phyloP scores from a whole-genome alignment of 2,329 filamentous ascomycete species.

The Gaeumannomyces sp. region DNA sequence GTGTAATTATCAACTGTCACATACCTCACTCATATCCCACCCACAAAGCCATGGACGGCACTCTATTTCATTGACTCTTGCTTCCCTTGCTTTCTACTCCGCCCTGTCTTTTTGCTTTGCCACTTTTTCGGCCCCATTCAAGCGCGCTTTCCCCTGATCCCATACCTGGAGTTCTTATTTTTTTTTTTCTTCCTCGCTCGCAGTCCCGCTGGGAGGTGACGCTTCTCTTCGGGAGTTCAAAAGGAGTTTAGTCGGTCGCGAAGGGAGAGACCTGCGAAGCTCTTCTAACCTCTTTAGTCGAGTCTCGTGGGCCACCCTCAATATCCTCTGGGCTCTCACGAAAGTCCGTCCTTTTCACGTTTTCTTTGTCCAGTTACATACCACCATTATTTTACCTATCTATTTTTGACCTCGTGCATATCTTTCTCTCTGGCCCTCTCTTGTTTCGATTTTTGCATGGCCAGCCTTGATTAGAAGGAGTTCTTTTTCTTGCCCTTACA shows the following conservation, averaged over 20 bases:
- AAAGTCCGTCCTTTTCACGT: not conserved
- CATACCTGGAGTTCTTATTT: no score
- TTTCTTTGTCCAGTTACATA: constrained; percentile 1
- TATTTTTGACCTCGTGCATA: not conserved
- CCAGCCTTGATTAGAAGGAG: not conserved
- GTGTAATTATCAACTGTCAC: constrained; percentile 1
- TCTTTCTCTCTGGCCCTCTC: not conserved
- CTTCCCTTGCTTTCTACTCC: not conserved
- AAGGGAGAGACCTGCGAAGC: not conserved
- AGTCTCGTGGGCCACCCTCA: not conserved
- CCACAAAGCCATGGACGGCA: constrained; percentile 3
- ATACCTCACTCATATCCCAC: not conserved
- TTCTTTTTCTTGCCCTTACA: not conserved
- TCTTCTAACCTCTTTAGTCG: not conserved
- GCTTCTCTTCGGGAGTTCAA: not conserved
- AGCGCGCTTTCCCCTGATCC: not conserved
- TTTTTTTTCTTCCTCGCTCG: no score
- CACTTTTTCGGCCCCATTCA: not conserved
- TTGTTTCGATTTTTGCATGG: not conserved
- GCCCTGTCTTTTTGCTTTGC: not conserved
- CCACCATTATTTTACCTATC: not conserved
- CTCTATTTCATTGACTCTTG: not conserved
- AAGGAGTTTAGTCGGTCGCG: not conserved
- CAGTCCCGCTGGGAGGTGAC: not conserved
- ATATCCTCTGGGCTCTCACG: not conserved